Percentiles rank a stretch among this genome's conserved stretches.
Evolutionary conservation across 176 grass and related monocot species (phyloP).

Genomic region (Aegilops longissima): DNA sequence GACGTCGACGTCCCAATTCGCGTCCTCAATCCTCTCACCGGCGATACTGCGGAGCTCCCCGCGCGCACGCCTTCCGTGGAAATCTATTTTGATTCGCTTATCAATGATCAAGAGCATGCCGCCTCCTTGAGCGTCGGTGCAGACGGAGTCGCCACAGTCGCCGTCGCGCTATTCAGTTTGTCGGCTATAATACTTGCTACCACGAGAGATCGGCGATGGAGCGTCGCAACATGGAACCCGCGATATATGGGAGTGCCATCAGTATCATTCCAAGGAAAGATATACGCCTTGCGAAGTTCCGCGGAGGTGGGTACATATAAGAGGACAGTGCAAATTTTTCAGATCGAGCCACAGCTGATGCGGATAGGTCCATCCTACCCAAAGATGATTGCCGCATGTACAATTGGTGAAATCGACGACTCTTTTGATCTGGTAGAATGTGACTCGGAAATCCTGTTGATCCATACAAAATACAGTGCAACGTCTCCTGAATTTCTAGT

Average conservation of each 20-base stretch:
- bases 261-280: background rate
- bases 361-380: background rate
- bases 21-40: constrained; percentile 1
- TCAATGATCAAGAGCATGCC: background rate
- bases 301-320: background rate
- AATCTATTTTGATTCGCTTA: background rate
- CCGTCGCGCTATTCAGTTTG: background rate
- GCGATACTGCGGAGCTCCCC: background rate
- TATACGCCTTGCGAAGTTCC: background rate
- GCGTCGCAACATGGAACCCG: background rate
- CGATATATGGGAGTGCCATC: background rate
- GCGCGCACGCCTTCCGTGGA: background rate
- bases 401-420: background rate
- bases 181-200: background rate
- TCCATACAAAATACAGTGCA: background rate
- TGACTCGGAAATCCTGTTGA: background rate
- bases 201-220: background rate
- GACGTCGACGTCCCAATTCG: background rate
- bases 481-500: background rate
- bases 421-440: background rate
- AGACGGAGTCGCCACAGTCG: background rate
- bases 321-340: background rate
- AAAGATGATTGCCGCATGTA: background rate
- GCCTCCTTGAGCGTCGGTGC: background rate
- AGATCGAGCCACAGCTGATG: background rate